These are phyloP conservation scores for Geranium incanum DNA, from an alignment of 441 rosid species.

Conservation along the genomic window DNA sequence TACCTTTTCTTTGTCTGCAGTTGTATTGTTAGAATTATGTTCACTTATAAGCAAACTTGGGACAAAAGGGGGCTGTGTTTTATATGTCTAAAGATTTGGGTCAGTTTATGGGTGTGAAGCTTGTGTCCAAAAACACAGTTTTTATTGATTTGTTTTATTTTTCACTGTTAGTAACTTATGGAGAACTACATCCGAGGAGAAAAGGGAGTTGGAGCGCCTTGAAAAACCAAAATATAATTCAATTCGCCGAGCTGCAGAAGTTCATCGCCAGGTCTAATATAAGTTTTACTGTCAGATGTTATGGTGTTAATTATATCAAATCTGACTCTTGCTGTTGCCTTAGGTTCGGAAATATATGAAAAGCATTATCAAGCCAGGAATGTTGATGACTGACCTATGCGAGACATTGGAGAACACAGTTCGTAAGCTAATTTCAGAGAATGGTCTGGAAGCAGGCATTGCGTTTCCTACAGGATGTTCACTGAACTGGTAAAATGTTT, in stretches of 20 bases:
- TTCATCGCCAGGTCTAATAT: slow-evolving; percentile 75
- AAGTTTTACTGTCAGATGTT: background rate
- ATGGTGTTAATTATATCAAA: background rate
- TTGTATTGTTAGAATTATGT: background rate
- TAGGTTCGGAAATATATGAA: slow-evolving; percentile 79
- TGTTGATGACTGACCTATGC: slow-evolving; percentile 91
- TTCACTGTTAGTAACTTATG: slow-evolving; percentile 55
- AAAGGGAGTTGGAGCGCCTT: slow-evolving; percentile 80
- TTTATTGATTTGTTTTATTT: background rate
- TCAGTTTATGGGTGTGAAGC: background rate
- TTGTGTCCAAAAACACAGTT: background rate
- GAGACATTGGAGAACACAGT: slow-evolving; percentile 86
- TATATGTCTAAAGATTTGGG: background rate
- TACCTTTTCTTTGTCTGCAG: background rate
- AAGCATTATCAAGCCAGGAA: slow-evolving; percentile 78
- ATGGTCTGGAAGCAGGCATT: slow-evolving; percentile 94
- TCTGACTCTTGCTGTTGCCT: slow-evolving; percentile 1
- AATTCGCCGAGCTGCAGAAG: slow-evolving; percentile 93
- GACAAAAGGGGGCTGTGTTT: background rate
- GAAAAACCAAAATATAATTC: slow-evolving; percentile 81
- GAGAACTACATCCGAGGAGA: slow-evolving; percentile 95
- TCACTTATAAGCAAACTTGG: background rate
- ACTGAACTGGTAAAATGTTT: slow-evolving; percentile 56
- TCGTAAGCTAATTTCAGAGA: slow-evolving; percentile 79
- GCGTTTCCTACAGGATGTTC: slow-evolving; percentile 99